Conservation (phyloP, 164 flowering plant species). For the Aristolochia fimbriata region DNA sequence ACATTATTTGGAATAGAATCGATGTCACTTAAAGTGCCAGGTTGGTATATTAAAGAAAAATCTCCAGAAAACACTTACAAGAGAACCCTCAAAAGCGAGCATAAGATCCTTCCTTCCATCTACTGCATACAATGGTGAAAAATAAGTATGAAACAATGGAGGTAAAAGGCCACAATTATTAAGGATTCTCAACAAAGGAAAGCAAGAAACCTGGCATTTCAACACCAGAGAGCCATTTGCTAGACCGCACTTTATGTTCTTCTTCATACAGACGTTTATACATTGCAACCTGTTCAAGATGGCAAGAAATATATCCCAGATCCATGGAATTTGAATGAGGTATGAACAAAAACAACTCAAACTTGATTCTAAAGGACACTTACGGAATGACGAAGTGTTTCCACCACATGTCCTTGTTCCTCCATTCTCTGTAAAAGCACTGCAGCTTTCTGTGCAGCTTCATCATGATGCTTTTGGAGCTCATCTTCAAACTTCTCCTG, state of each 20-base stretch:
- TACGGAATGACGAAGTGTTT: constrained; percentile 84
- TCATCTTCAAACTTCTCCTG: constrained; percentile 69
- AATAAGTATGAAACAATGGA: constrained; percentile 49
- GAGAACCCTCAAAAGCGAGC: constrained; percentile 49
- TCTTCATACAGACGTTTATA: constrained; percentile 90
- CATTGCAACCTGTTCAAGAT: constrained; percentile 66
- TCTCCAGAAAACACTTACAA: constrained; percentile 25
- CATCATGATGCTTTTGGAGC: constrained; percentile 52
- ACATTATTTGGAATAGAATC: not conserved
- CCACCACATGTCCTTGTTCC: constrained; percentile 88
- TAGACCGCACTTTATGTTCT: constrained; percentile 47
- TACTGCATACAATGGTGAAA: constrained; percentile 10
- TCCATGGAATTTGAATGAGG: constrained; percentile 10
- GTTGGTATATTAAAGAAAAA: not conserved
- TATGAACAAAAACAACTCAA: constrained; percentile 35
- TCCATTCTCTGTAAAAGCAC: constrained; percentile 72
- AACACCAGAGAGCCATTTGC: constrained; percentile 26
- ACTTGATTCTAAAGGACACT: constrained; percentile 42
- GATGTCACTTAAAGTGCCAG: not conserved
- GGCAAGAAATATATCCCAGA: constrained; percentile 37
- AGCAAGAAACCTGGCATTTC: constrained; percentile 33
- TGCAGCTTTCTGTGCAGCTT: constrained; percentile 67
- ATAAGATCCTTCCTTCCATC: constrained; percentile 39
- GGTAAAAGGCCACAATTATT: not conserved
- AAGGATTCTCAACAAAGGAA: not conserved